Conservation (phyloP, 2,329 filamentous ascomycete genomes). For the Diplocarpon mali region DNA sequence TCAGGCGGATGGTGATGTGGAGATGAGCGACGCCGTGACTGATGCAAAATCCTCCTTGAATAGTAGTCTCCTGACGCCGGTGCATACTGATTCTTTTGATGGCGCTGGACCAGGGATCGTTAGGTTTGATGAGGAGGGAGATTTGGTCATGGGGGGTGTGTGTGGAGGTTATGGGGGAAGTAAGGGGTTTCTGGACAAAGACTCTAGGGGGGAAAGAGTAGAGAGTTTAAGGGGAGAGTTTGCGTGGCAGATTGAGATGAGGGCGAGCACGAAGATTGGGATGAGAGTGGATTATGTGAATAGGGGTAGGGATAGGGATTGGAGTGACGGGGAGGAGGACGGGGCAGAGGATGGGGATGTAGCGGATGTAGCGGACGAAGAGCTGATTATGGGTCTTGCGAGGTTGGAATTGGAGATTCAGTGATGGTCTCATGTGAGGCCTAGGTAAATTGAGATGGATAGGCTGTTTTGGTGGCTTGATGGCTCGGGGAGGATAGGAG, state of each 20-base stretch:
- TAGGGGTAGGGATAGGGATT: too few species aligned
- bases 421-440: background rate
- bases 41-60: background rate
- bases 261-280: too few species aligned
- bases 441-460: too few species aligned
- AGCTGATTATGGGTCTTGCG: conserved; percentile 29
- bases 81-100: conserved; percentile 18
- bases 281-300: too few species aligned
- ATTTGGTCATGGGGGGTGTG: too few species aligned
- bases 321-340: background rate
- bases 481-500: too few species aligned
- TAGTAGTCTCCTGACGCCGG: background rate
- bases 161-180: too few species aligned
- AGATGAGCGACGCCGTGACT: conserved; percentile 13
- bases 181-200: too few species aligned
- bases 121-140: too few species aligned
- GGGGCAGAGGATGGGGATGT: conserved; percentile 26
- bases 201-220: background rate
- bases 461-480: too few species aligned
- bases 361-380: too few species aligned
- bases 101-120: conserved; percentile 4
- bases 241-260: conserved; percentile 4
- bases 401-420: conserved; percentile 32
- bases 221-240: conserved; percentile 6
- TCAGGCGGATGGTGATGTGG: conserved; percentile 13